Conservation (phyloP, 371 early-diverging fungal genomes). For the Polyrhizophydium stewartii region DNA sequence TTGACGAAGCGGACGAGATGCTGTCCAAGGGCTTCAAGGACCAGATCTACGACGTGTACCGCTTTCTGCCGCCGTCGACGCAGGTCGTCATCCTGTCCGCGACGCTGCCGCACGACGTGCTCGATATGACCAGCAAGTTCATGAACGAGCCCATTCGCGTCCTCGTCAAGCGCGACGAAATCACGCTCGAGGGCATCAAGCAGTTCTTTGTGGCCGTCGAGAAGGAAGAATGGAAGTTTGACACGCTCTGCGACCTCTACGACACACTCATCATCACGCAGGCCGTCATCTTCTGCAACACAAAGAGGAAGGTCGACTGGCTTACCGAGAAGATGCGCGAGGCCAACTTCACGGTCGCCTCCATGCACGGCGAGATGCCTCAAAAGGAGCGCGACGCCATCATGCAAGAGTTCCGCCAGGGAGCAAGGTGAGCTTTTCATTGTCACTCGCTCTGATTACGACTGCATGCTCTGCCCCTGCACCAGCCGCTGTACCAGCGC, state of each 20-base stretch:
- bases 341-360: conserved; percentile 93
- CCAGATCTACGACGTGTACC: conserved; percentile 97
- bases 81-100: conserved; percentile 99
- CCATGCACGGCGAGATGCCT: conserved; percentile 99
- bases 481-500: too few relatives aligned
- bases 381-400: conserved; percentile 96
- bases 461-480: too few relatives aligned
- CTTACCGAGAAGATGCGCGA: conserved; percentile 92
- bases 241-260: conserved; percentile 95
- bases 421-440: conserved; percentile 43
- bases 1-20: conserved; percentile 99
- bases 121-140: conserved; percentile 96
- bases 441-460: neutral
- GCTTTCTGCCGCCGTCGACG: conserved; percentile 81
- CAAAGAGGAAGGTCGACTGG: conserved; percentile 97
- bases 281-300: conserved; percentile 99
- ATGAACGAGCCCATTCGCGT: conserved; percentile 98
- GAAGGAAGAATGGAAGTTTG: conserved; percentile 94
- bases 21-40: conserved; percentile 98
- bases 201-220: conserved; percentile 99
- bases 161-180: conserved; percentile 99
- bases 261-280: conserved; percentile 95
- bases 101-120: conserved; percentile 95
- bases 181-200: conserved; percentile 99
- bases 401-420: conserved; percentile 96